Percentiles rank a stretch among this genome's conserved stretches.
Evolutionary conservation across 2,329 filamentous ascomycete genomes (phyloP).

Genomic region (Aspergillus piperis): DNA sequence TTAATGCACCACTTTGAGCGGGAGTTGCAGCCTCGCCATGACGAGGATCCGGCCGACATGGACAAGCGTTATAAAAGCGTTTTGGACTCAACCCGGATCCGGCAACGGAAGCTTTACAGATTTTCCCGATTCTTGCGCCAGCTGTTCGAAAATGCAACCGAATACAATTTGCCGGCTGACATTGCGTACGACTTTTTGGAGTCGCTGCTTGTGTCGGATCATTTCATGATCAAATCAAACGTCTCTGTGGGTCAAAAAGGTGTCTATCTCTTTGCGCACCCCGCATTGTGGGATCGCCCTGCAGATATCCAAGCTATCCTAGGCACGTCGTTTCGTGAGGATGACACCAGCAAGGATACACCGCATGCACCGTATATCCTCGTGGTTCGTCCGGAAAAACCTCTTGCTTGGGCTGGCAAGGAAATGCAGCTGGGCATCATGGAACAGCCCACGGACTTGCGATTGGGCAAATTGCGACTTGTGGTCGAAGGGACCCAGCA

Average conservation of each 20-base stretch:
- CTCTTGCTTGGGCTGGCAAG: slow-evolving; percentile 78
- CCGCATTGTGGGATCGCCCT: slow-evolving; percentile 70
- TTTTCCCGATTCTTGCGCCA: slow-evolving; percentile 90
- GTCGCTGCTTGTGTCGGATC: slow-evolving; percentile 75
- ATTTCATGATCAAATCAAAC: slow-evolving; percentile 77
- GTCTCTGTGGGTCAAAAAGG: slow-evolving; percentile 70
- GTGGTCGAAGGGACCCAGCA: slow-evolving; percentile 84
- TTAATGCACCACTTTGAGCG: slow-evolving; percentile 89
- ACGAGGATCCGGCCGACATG: slow-evolving; percentile 84
- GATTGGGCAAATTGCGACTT: slow-evolving; percentile 80
- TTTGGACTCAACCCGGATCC: slow-evolving; percentile 90
- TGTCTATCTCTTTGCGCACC: slow-evolving; percentile 82
- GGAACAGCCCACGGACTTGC: slow-evolving; percentile 80
- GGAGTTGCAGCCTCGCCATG: slow-evolving; percentile 80
- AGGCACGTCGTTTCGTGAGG: slow-evolving; percentile 72
- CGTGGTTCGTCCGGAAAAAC: slow-evolving; percentile 77
- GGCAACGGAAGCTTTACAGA: slow-evolving; percentile 93
- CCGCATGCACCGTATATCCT: slow-evolving; percentile 77
- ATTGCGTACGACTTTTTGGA: slow-evolving; percentile 77
- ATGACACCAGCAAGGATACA: slow-evolving; percentile 69
- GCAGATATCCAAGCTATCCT: slow-evolving; percentile 85
- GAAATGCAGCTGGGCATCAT: slow-evolving; percentile 70
- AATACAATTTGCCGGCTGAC: slow-evolving; percentile 79
- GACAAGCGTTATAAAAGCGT: slow-evolving; percentile 96
- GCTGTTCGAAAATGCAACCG: slow-evolving; percentile 93